Percentiles rank a stretch among this genome's conserved stretches.
Conservation (phyloP, 192 early-diverging fungal species). For the Umbelopsis ramanniana region DNA sequence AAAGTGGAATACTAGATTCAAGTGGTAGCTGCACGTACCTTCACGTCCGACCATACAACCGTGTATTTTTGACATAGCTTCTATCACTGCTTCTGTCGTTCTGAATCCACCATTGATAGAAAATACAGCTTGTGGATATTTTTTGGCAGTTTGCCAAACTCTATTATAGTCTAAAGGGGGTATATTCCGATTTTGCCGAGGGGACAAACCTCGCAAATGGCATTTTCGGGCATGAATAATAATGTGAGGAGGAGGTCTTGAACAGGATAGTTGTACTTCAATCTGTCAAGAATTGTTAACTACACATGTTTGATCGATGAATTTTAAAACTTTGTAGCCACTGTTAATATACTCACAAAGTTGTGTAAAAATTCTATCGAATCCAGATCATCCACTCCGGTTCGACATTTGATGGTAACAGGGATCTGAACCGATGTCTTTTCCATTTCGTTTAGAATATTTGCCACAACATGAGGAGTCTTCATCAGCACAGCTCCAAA, state of each 20-base stretch:
- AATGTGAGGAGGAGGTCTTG: slow-evolving; percentile 48
- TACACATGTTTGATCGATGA: not conserved
- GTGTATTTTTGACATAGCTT: slow-evolving; percentile 55
- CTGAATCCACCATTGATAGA: slow-evolving; percentile 73
- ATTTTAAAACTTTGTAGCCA: not conserved
- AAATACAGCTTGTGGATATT: slow-evolving; percentile 60
- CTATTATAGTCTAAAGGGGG: slow-evolving; percentile 68
- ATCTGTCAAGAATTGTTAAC: slow-evolving; percentile 18
- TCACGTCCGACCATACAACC: slow-evolving; percentile 78
- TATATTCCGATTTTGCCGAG: slow-evolving; percentile 68
- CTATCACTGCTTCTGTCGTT: slow-evolving; percentile 46
- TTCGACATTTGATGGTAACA: slow-evolving; percentile 76
- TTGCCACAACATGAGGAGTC: slow-evolving; percentile 56
- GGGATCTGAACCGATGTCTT: slow-evolving; percentile 48
- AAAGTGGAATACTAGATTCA: not conserved
- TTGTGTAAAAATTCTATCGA: slow-evolving; percentile 60
- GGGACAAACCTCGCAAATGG: slow-evolving; percentile 65
- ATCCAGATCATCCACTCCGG: slow-evolving; percentile 75
- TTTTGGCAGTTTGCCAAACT: slow-evolving; percentile 54
- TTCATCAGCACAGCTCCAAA: slow-evolving; percentile 80
- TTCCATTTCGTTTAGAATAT: slow-evolving; percentile 61
- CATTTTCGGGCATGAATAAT: slow-evolving; percentile 76
- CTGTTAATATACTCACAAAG: slow-evolving; percentile 41
- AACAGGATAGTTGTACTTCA: slow-evolving; percentile 24
- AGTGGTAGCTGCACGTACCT: slow-evolving; percentile 29